These are phyloP conservation scores for Linanthus parryae DNA, from an alignment of 148 eudicot genomes.

Conservation along the genomic window DNA sequence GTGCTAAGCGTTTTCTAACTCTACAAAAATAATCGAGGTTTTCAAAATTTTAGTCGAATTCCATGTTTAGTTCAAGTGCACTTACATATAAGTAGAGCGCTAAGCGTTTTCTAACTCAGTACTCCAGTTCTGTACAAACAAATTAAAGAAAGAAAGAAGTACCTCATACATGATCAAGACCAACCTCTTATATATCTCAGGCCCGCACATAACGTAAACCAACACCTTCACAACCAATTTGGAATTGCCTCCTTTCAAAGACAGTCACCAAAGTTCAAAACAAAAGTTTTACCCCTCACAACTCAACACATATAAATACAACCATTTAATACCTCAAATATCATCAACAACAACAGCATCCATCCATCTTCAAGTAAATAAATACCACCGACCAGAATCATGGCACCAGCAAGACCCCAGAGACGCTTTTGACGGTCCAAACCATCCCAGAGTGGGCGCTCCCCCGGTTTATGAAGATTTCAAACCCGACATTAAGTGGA, in stretches of 20 bases:
- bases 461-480: constrained; percentile 46
- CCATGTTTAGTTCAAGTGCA: too few relatives aligned
- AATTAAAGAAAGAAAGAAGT: constrained; percentile 8
- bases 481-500: constrained; percentile 43
- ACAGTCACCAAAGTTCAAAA: too few relatives aligned
- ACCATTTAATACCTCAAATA: not conserved
- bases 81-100: too few relatives aligned
- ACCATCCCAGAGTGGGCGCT: constrained; percentile 10
- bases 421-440: constrained; percentile 14
- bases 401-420: constrained; percentile 38
- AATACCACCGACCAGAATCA: too few relatives aligned
- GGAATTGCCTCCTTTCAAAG: constrained; percentile 27
- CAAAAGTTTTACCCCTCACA: too few relatives aligned
- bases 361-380: too few relatives aligned
- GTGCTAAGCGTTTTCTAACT: too few relatives aligned
- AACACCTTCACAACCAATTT: constrained; percentile 19
- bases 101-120: too few relatives aligned
- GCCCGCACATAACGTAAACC: not conserved
- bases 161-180: not conserved
- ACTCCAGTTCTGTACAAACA: too few relatives aligned
- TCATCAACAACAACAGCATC: too few relatives aligned
- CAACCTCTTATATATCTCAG: not conserved
- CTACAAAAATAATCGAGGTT: too few relatives aligned
- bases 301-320: not conserved
- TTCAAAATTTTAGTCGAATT: too few relatives aligned